phyloP scores from a whole-genome alignment of 2,329 filamentous ascomycete species.

The Pochonia chlamydosporia region DNA sequence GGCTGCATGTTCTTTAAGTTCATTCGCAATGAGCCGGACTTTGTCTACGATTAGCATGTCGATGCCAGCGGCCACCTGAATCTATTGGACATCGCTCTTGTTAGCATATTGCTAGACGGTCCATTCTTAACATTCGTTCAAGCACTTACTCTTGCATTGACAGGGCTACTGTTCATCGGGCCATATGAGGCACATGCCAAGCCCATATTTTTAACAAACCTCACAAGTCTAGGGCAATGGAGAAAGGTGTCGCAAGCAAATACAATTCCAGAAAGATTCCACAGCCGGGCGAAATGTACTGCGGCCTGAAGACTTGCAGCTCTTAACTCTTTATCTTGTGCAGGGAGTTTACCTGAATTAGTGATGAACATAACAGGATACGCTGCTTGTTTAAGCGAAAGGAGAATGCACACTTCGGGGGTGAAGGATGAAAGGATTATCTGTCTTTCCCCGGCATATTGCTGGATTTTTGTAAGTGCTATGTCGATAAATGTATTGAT shows the following conservation, averaged over 20 bases:
- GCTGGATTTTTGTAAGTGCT: conserved; percentile 24
- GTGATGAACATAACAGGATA: conserved; percentile 29
- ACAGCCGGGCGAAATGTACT: conserved; percentile 29
- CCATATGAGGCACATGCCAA: conserved; percentile 29
- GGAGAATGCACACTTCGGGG: conserved; percentile 27
- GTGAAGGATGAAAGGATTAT: conserved; percentile 32
- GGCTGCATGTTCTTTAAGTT: no score
- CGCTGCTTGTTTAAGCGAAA: conserved; percentile 23
- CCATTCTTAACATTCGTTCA: background rate
- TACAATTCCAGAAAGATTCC: conserved; percentile 30
- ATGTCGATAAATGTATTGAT: conserved; percentile 33
- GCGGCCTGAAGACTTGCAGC: conserved; percentile 30
- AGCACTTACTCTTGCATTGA: conserved; percentile 10
- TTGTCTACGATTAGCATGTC: conserved; percentile 13
- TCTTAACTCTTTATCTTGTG: conserved; percentile 25
- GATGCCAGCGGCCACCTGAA: conserved; percentile 11
- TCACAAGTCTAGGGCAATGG: conserved; percentile 28
- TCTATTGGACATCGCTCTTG: conserved; percentile 2
- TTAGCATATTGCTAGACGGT: background rate
- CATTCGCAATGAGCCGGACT: conserved; percentile 11
- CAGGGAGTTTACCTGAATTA: conserved; percentile 22
- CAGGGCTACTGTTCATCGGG: conserved; percentile 20
- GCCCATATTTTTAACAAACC: conserved; percentile 24
- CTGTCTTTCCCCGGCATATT: conserved; percentile 15
- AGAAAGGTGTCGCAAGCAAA: conserved; percentile 29